Conservation (phyloP, 2,329 filamentous ascomycete genomes). For the Botrytis cinerea region DNA sequence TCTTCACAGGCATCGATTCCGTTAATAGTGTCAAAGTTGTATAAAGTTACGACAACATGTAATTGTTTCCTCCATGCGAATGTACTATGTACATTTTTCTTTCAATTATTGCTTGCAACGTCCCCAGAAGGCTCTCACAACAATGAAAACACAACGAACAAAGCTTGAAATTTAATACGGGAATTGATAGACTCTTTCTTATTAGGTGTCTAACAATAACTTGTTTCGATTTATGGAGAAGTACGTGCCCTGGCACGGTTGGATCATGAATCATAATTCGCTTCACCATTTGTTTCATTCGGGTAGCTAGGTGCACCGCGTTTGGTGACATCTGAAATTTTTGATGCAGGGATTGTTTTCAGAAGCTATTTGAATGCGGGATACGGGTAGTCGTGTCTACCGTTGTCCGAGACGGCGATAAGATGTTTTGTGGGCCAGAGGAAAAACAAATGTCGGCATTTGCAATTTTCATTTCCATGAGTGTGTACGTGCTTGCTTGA, state of each 20-base stretch:
- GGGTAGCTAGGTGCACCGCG: background rate
- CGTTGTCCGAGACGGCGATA: background rate
- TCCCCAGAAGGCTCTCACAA: background rate
- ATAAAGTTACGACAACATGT: background rate
- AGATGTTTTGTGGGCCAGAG: background rate
- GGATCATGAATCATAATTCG: constrained; percentile 16
- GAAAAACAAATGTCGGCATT: background rate
- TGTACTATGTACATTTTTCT: background rate
- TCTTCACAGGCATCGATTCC: background rate
- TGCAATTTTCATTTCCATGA: too few relatives aligned
- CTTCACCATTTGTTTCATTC: constrained; percentile 22
- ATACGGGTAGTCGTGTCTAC: background rate
- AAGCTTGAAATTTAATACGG: background rate
- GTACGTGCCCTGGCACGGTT: background rate
- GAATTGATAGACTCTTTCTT: background rate
- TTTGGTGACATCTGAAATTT: background rate
- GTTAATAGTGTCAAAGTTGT: background rate
- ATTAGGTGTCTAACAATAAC: background rate
- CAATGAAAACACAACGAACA: background rate
- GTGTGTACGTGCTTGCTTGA: background rate
- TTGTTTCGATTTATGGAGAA: background rate
- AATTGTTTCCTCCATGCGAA: background rate
- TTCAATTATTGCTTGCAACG: background rate
- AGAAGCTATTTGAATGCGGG: background rate
- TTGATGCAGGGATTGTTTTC: constrained; percentile 12